These are phyloP conservation scores for Nadsonia commutata DNA, from an alignment of 1,139 yeast species.

Conservation along the genomic window DNA sequence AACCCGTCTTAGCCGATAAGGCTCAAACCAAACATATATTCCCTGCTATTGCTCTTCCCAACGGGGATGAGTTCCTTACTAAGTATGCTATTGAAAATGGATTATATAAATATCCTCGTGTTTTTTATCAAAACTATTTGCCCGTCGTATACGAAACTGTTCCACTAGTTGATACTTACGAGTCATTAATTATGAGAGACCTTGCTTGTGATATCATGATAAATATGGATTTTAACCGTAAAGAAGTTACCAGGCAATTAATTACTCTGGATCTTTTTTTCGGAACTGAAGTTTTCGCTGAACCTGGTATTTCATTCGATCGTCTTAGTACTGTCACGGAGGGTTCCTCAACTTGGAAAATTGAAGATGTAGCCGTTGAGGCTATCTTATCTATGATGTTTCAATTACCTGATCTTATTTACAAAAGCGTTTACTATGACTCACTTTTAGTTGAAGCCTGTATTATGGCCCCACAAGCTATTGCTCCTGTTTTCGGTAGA, in stretches of 20 bases:
- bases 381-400: constrained; percentile 66
- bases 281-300: constrained; percentile 55
- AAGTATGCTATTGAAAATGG: constrained; percentile 8
- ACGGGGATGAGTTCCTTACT: constrained; percentile 6
- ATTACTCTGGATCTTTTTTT: constrained; percentile 64
- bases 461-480: constrained; percentile 69
- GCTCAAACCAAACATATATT: constrained; percentile 24
- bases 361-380: constrained; percentile 83
- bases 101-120: constrained; percentile 33
- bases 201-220: constrained; percentile 59
- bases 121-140: constrained; percentile 51
- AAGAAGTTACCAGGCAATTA: constrained; percentile 74
- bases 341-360: constrained; percentile 57
- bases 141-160: constrained; percentile 52
- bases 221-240: constrained; percentile 76
- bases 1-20: constrained; percentile 6
- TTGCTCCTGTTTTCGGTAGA: constrained; percentile 92
- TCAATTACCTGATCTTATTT: constrained; percentile 52
- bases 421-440: constrained; percentile 66
- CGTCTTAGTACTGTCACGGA: constrained; percentile 32
- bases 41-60: constrained; percentile 24
- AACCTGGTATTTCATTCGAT: constrained; percentile 74
- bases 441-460: constrained; percentile 84
- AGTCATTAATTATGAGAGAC: constrained; percentile 58
- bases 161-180: constrained; percentile 48